Evolutionary conservation across 2,329 filamentous ascomycete species (phyloP), one percentile per base, ranked within the genome.

Genomic region (Alternaria solani): DNA sequence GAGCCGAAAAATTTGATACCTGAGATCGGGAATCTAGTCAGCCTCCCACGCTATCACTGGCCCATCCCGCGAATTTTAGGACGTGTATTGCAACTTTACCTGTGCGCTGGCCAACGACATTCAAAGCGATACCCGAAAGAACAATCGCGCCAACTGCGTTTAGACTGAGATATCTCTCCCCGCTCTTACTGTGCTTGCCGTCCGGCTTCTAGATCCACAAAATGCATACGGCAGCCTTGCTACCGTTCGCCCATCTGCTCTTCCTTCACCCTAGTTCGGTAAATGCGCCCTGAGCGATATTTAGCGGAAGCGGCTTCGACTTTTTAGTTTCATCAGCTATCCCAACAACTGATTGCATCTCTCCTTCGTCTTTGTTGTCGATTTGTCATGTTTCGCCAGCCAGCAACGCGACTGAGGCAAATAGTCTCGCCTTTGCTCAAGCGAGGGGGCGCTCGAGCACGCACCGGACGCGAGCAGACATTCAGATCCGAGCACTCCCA

Each of bases 131-230:
- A 59, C 60, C 64, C 61, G 60, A 62, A 66, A 63, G 48, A 66
- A 62, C 54, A 68, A 66, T 58, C 66, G 75, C 73, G 69, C 70
- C 70, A 74, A 73, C 68, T 70, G 72, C 71, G 72, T 77, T 74
- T 75, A 77, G 69, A 69, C 69, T 70, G 68, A 72, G 75, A 71
- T 69, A 71, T 60, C 62, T 70, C 67, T 72, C 74, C 73, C 73
- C 72, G 70, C 74, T 73, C 65, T 42, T 57, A 59, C 60, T 54
- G 56, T 66, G 63, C 58, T 61, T 59, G 63, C 56, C 62, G 63
- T 69, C 60, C 57, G 64, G 59, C 63, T 67, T 66, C 62, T 54
- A 66, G 61, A 68, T 67, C 69, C 69, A 65, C 66, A 69, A 68
- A 68, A 72, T 72, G 66, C 58, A 59, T 74, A 71, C 58, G 62